Evolutionary conservation across 805 yeast species (phyloP), one percentile per base, ranked within the genome.

Genomic region (Kazachstania bromeliacearum): DNA sequence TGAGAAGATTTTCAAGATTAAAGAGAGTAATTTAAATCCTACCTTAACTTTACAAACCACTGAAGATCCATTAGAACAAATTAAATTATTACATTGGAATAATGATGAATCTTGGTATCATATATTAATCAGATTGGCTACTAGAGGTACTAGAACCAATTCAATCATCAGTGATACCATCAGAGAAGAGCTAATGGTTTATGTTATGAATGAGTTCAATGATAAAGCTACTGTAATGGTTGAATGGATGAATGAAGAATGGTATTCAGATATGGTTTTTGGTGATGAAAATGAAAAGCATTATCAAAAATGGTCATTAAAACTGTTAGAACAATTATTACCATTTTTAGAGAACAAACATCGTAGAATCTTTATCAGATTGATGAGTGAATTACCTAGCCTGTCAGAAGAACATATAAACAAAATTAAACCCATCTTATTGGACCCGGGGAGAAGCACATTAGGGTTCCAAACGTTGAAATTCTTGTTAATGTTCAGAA

Each of bases 241-340:
- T 26, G 87, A 82, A 43, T 92, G 99, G 99, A 63, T 92, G 37
- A 88, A 82, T 50, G 98, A 92, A 60, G 98, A 92, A 57, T 92
- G 96, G 94, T 78, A 75, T 60, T 66, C 74, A 33, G 83, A 79
- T 50, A 62, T 48, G 12, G 14, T 47, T 12, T 19, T 31, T 15
- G 29, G 31, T 2, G 31, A 51, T 8, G 50, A 55, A 4, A 36
- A 38, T 15, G 39, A 41, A 38, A 40, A 8, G 38, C 42, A 10
- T 3, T 92, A 92, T 57, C 58, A 71, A 39, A 65, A 67, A 39
- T 85, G 94, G 81, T 73, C 89, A 0, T 67, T 70, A 4, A 75
- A 71, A 38, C 70, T 85, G 0, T 59, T 92, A 33, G 96, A 88
- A 43, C 73, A 81, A 3, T 66, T 88, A 50, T 73, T 89, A 30